Conservation (phyloP, 1,284 basidiomycete genomes). For the Sanguinoderma infundibulare region DNA sequence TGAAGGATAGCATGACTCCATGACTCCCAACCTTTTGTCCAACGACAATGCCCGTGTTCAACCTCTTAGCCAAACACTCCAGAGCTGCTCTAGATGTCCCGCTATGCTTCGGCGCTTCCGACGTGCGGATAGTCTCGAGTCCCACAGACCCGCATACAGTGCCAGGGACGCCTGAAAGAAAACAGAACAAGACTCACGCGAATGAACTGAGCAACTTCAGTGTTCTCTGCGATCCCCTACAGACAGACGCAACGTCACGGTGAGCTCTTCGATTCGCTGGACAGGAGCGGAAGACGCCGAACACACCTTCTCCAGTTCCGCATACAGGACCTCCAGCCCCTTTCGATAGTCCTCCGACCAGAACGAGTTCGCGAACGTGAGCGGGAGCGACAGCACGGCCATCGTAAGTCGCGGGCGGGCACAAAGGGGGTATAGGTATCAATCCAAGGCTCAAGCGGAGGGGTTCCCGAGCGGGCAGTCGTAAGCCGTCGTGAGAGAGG, state of each 20-base stretch:
- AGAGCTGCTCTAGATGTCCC: no score
- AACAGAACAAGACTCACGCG: constrained; percentile 53
- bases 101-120: no score
- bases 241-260: constrained; percentile 10
- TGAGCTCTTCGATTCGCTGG: constrained; percentile 3
- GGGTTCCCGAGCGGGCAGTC: constrained; percentile 4
- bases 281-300: background rate
- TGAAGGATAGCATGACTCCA: no score
- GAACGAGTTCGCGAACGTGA: constrained; percentile 88
- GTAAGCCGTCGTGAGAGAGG: constrained; percentile 10
- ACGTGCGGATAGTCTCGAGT: no score
- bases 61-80: no score
- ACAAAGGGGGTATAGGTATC: constrained; percentile 1
- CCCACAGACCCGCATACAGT: background rate
- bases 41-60: no score
- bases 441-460: background rate
- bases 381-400: constrained; percentile 85
- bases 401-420: constrained; percentile 42
- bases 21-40: no score
- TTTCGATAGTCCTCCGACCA: constrained; percentile 89
- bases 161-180: background rate
- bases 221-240: constrained; percentile 79
- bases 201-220: constrained; percentile 82
- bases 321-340: constrained; percentile 79
- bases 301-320: constrained; percentile 78